A percentile compares a stretch with the other conserved stretches of the same genome.
These are phyloP conservation scores for Tuber calosporum DNA, from an alignment of 495 filamentous ascomycete species.

Conservation along the genomic window DNA sequence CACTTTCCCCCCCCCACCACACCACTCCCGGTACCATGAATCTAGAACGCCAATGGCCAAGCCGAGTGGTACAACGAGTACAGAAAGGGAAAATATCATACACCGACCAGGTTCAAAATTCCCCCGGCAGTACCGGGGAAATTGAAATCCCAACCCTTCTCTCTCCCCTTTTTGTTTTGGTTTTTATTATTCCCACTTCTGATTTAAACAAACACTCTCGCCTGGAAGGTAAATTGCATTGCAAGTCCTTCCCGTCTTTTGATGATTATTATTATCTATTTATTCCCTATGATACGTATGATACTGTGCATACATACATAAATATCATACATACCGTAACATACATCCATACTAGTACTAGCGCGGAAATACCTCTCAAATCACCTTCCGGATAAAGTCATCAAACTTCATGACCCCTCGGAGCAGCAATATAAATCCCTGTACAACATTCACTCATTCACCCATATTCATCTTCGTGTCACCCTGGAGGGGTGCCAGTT, in stretches of 20 bases:
- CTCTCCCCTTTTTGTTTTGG: neutral
- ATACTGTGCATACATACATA: neutral
- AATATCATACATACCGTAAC: too few relatives aligned
- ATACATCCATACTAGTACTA: neutral
- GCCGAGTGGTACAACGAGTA: neutral
- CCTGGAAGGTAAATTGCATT: too few relatives aligned
- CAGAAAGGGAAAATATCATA: neutral
- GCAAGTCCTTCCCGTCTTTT: neutral
- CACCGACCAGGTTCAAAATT: neutral
- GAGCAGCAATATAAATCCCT: neutral
- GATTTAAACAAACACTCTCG: too few relatives aligned
- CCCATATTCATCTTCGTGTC: neutral
- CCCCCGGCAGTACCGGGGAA: neutral
- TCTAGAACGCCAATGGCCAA: conserved; percentile 2
- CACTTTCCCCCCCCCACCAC: neutral
- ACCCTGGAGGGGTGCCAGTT: neutral
- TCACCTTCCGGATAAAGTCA: neutral
- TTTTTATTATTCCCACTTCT: too few relatives aligned
- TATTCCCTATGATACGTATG: neutral
- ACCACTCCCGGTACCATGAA: conserved; percentile 1
- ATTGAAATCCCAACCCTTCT: neutral
- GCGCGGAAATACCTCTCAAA: neutral
- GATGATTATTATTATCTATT: too few relatives aligned
- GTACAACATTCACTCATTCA: neutral
- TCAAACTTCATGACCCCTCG: neutral